phyloP scores from a whole-genome alignment of 495 filamentous ascomycete genomes.

The Talaromyces stipitatus region DNA sequence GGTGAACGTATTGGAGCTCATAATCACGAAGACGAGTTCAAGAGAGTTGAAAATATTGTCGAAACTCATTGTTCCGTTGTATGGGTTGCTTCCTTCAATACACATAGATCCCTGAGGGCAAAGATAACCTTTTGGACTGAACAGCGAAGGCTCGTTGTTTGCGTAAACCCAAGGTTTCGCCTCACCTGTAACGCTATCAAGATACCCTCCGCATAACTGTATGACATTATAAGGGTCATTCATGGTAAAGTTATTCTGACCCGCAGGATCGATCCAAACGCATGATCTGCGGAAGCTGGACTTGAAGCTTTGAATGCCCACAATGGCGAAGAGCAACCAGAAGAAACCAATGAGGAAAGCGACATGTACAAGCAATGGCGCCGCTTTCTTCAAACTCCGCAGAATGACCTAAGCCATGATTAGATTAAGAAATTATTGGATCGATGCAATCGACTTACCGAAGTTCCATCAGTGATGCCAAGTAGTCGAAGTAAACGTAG shows the following conservation, averaged over 20 bases:
- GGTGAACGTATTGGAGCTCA: slow-evolving; percentile 95
- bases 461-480: slow-evolving; percentile 82
- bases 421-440: slow-evolving; percentile 9
- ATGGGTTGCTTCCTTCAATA: slow-evolving; percentile 71
- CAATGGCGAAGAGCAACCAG: slow-evolving; percentile 96
- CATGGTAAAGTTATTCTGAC: slow-evolving; percentile 28
- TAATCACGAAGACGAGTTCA: slow-evolving; percentile 95
- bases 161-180: slow-evolving; percentile 57
- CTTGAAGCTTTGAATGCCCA: slow-evolving; percentile 97
- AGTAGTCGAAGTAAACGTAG: slow-evolving; percentile 85
- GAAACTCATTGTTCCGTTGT: slow-evolving; percentile 82
- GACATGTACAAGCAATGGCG: slow-evolving; percentile 88
- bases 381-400: slow-evolving; percentile 89
- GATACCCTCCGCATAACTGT: slow-evolving; percentile 81
- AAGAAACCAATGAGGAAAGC: slow-evolving; percentile 97
- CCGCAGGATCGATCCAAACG: slow-evolving; percentile 64
- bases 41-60: slow-evolving; percentile 89
- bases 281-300: slow-evolving; percentile 83
- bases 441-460: slow-evolving; percentile 40
- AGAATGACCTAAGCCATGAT: slow-evolving; percentile 62
- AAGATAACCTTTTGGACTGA: slow-evolving; percentile 74
- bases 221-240: slow-evolving; percentile 45
- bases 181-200: slow-evolving; percentile 49
- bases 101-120: slow-evolving; percentile 80
- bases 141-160: slow-evolving; percentile 33